Evolutionary conservation across 2,329 filamentous ascomycete species (phyloP).

Genomic region (Fusarium sp.): DNA sequence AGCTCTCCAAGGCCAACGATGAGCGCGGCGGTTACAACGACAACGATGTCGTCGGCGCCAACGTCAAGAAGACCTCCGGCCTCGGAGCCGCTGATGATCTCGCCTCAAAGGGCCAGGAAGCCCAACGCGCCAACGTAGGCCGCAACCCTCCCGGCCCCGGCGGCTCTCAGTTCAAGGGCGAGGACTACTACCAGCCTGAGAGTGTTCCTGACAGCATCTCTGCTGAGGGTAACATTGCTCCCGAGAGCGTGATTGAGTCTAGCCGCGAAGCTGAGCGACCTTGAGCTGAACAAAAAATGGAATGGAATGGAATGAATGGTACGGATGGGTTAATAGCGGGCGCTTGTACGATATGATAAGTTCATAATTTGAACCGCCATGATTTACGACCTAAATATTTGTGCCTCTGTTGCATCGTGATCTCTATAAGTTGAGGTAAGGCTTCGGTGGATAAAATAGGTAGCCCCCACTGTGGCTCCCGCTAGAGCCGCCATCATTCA

Average conservation of each 20-base stretch:
- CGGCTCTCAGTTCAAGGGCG: constrained; percentile 52
- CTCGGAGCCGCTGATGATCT: constrained; percentile 43
- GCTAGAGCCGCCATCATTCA: constrained; percentile 6
- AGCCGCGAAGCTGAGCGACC: constrained; percentile 39
- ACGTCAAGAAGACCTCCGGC: constrained; percentile 35
- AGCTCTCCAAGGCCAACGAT: constrained; percentile 40
- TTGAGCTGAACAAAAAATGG: not conserved
- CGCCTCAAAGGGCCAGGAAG: constrained; percentile 48
- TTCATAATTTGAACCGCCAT: constrained; percentile 12
- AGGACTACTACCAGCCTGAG: constrained; percentile 53
- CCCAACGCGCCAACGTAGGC: constrained; percentile 51
- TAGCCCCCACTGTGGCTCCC: constrained; percentile 10
- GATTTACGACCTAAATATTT: constrained; percentile 10
- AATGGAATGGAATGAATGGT: not conserved
- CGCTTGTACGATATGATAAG: constrained; percentile 23
- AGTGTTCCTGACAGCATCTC: constrained; percentile 54
- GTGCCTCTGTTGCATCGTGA: not conserved
- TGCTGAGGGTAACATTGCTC: constrained; percentile 53
- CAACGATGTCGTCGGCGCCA: constrained; percentile 46
- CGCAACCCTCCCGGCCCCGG: constrained; percentile 47
- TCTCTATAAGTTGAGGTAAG: not conserved
- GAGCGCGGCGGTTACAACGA: constrained; percentile 51
- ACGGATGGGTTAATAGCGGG: not conserved
- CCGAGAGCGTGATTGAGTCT: constrained; percentile 52
- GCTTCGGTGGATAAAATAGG: not conserved